Evolutionary conservation across 1,284 basidiomycete species (phyloP), one percentile per base, ranked within the genome.

Genomic region (Wolfiporia cocos): DNA sequence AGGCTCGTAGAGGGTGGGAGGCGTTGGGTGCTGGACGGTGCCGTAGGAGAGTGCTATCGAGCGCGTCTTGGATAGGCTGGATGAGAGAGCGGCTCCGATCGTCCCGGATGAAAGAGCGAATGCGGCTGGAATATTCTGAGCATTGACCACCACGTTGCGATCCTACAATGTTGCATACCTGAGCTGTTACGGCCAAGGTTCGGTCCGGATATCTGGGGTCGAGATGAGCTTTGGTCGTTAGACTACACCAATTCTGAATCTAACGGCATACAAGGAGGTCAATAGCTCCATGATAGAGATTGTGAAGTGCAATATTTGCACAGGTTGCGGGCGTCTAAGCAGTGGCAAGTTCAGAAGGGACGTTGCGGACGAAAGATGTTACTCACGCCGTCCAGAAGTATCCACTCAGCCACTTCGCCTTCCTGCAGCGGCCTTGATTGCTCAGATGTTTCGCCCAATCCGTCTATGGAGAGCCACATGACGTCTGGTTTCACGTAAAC

Each of bases 21-120:
- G 81, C 10, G 83, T 84, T 3, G 88, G 87, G 49, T 79, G 74
- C 31, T 74, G 61, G 44, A 94, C 80, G 17, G 78, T 87, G 23
- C 90, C 92, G 59, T 92, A 96, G 0, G 88, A 92, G 22, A 96
- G 58, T 0, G 88, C 82, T 51, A 91, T 86, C 21, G 87, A 72
- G 37, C 86, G 74, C 33, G 71, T 67, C 49, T 74, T 69, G 20
- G 86, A 84, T 35, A 94, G 65, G 1, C 90, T 81, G 1, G 84
- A 80, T 12, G 87, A 86, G 53, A 95, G 69, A 2, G 92, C 87
- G 2, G 91, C 92, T 30, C 93, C 92, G 47, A 96, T 74, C 1
- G 93, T 96, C 0, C 93, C 93, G 17, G 89, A 92, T 0, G 89
- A 92, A 31, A 94, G 69, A 4, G 86, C 74, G 57, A 92, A 91